Conservation (phyloP, 306 rosid species). For the Elaeagnus macrophylla region DNA sequence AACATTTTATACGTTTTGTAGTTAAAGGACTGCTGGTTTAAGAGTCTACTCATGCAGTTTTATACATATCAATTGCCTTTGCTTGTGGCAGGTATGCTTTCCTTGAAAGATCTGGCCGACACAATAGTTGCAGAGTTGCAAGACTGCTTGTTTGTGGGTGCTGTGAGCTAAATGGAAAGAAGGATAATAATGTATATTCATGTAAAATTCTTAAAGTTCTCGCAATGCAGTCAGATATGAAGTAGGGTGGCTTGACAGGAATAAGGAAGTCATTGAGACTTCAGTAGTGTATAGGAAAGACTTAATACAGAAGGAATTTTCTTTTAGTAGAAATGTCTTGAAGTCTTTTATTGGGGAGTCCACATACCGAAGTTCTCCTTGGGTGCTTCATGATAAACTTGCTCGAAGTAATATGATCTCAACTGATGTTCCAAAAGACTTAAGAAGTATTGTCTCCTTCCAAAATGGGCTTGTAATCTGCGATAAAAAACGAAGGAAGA, state of each 20-base stretch:
- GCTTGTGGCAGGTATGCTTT: constrained; percentile 57
- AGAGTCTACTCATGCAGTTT: not conserved
- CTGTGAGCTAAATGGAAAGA: constrained; percentile 67
- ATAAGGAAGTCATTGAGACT: constrained; percentile 44
- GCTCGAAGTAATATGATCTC: constrained; percentile 71
- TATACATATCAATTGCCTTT: constrained; percentile 11
- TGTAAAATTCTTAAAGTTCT: constrained; percentile 66
- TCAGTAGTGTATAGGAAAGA: constrained; percentile 36
- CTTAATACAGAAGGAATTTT: constrained; percentile 64
- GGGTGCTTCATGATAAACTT: constrained; percentile 77
- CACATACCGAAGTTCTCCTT: constrained; percentile 78
- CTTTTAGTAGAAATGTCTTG: constrained; percentile 60
- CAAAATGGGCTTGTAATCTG: constrained; percentile 60
- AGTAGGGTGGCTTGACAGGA: constrained; percentile 74
- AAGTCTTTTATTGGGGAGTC: constrained; percentile 92
- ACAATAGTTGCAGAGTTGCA: constrained; percentile 58
- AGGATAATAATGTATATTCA: constrained; percentile 36
- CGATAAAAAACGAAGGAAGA: constrained; percentile 55
- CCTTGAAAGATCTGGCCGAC: constrained; percentile 81
- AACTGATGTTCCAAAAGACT: constrained; percentile 56
- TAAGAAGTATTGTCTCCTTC: constrained; percentile 46
- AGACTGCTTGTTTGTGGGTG: constrained; percentile 53
- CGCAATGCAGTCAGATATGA: constrained; percentile 37
- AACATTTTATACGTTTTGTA: no score
- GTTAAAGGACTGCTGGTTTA: not conserved